A percentile compares a stretch with the other conserved stretches of the same genome.
Conservation (phyloP, 768 basidiomycete species). For the Postia placenta region DNA sequence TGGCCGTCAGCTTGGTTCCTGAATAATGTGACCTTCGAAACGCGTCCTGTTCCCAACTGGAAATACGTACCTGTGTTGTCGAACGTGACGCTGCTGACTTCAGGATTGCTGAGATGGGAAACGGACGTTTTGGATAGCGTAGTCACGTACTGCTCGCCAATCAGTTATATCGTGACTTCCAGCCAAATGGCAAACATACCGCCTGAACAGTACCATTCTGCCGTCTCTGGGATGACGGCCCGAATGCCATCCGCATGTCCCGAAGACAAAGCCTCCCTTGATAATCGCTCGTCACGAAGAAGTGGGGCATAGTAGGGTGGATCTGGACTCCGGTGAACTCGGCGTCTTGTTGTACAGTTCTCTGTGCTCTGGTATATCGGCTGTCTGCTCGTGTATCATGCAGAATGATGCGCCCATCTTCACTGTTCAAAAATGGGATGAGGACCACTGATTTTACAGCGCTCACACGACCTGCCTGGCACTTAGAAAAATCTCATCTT, state of each 20-base stretch:
- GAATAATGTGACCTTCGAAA: too few relatives aligned
- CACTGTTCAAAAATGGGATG: constrained; percentile 33
- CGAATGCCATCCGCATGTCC: constrained; percentile 72
- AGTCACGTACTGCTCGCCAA: constrained; percentile 41
- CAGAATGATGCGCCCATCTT: constrained; percentile 61
- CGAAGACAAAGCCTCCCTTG: constrained; percentile 58
- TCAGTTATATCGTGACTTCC: constrained; percentile 28
- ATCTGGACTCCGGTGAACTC: constrained; percentile 63
- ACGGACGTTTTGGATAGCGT: constrained; percentile 36
- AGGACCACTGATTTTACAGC: neutral
- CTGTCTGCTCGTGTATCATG: constrained; percentile 49
- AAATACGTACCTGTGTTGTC: constrained; percentile 61
- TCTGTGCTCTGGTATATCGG: constrained; percentile 34
- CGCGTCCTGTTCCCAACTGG: too few relatives aligned
- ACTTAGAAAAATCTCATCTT: constrained; percentile 64
- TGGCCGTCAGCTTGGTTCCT: constrained; percentile 63
- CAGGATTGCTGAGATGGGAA: constrained; percentile 47
- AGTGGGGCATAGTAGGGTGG: constrained; percentile 61
- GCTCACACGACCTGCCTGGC: constrained; percentile 44
- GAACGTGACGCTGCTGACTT: constrained; percentile 62
- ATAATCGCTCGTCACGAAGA: constrained; percentile 62
- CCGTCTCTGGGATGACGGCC: constrained; percentile 37
- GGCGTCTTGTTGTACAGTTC: constrained; percentile 42
- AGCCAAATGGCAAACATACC: constrained; percentile 26
- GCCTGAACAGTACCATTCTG: constrained; percentile 49